A percentile compares a stretch with the other conserved stretches of the same genome.
Conservation (phyloP, 441 rosid genomes). For the Dalechampia spathulata region DNA sequence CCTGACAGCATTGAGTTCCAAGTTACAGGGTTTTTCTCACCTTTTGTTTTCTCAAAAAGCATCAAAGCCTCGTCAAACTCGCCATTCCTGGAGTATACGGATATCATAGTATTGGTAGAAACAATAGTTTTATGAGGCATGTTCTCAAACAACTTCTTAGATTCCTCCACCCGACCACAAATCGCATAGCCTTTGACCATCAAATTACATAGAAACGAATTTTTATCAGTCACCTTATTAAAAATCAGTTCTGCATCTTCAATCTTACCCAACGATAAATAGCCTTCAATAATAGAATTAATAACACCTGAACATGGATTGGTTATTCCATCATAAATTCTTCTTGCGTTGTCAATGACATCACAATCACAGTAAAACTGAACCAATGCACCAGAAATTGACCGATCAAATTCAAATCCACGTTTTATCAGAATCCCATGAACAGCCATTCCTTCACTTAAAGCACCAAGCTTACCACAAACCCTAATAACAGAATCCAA, state of each 20-base stretch:
- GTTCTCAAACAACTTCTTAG: slow-evolving; percentile 34
- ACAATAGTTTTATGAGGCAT: slow-evolving; percentile 36
- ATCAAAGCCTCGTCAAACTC: slow-evolving; percentile 41
- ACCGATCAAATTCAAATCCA: slow-evolving; percentile 38
- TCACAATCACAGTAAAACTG: slow-evolving; percentile 42
- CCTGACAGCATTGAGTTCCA: slow-evolving; percentile 56
- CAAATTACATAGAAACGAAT: slow-evolving; percentile 30
- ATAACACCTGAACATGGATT: slow-evolving; percentile 33
- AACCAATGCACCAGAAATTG: slow-evolving; percentile 32
- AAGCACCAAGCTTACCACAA: slow-evolving; percentile 28
- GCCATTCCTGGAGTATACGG: slow-evolving; percentile 36
- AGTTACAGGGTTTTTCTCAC: slow-evolving; percentile 36
- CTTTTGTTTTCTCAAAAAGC: slow-evolving; percentile 40
- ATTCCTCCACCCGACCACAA: slow-evolving; percentile 31
- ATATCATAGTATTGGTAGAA: slow-evolving; percentile 45
- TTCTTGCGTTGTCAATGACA: slow-evolving; percentile 33
- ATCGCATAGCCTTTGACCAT: slow-evolving; percentile 52
- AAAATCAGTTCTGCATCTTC: slow-evolving; percentile 45
- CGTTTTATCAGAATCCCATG: slow-evolving; percentile 42
- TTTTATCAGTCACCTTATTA: slow-evolving; percentile 17
- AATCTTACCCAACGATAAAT: slow-evolving; percentile 23
- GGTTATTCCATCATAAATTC: slow-evolving; percentile 21
- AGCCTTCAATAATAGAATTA: slow-evolving; percentile 35
- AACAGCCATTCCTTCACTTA: slow-evolving; percentile 25
- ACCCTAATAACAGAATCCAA: slow-evolving; percentile 41